These are phyloP conservation scores for Vinca major DNA, from an alignment of 305 asterid species.

Conservation along the genomic window DNA sequence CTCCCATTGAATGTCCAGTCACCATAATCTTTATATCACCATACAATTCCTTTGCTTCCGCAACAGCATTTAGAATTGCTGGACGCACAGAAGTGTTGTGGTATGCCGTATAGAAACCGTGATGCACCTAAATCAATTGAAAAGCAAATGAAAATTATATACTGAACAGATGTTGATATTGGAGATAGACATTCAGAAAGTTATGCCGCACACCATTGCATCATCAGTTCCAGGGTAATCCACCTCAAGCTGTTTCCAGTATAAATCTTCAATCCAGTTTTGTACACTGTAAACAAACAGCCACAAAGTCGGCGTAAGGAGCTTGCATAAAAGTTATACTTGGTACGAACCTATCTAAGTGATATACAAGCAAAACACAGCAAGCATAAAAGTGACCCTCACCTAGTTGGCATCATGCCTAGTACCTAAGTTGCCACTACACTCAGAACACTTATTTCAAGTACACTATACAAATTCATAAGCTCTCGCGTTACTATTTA, in stretches of 20 bases:
- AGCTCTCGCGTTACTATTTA: neutral
- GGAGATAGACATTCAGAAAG: slow-evolving; percentile 11
- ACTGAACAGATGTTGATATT: neutral
- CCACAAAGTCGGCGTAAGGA: neutral
- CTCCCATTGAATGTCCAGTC: slow-evolving; percentile 99
- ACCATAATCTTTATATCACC: slow-evolving; percentile 60
- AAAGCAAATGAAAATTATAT: slow-evolving; percentile 7
- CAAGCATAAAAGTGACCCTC: neutral
- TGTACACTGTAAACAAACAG: slow-evolving; percentile 53
- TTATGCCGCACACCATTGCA: slow-evolving; percentile 53
- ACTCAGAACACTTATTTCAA: too few species aligned
- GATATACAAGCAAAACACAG: too few species aligned
- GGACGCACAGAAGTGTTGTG: slow-evolving; percentile 81
- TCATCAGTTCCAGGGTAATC: slow-evolving; percentile 82
- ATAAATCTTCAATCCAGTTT: slow-evolving; percentile 95
- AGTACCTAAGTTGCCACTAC: neutral
- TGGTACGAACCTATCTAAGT: too few species aligned
- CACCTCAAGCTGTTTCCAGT: slow-evolving; percentile 91
- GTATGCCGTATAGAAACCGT: slow-evolving; percentile 89
- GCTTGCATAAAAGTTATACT: too few species aligned
- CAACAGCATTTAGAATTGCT: slow-evolving; percentile 56
- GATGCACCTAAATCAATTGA: slow-evolving; percentile 69
- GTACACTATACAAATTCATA: too few species aligned
- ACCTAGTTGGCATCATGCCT: neutral
- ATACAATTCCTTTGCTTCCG: slow-evolving; percentile 43